Base-by-base conservation (phyloP, 306 rosid genomes). In the Pyrus betulifolia region DNA sequence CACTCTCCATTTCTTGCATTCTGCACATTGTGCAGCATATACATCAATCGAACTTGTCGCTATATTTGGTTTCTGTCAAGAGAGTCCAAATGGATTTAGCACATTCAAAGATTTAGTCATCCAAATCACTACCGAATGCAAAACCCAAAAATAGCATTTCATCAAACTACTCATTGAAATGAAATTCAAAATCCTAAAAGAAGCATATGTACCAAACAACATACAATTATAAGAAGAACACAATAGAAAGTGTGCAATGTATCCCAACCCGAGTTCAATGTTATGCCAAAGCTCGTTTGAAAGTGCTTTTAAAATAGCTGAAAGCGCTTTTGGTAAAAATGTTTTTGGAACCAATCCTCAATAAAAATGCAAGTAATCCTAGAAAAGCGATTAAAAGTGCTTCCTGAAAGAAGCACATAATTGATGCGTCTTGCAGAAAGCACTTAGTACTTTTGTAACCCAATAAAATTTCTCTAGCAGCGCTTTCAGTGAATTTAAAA, bases 1-100 rank as follows among this genome's bases (percentile, higher is more conserved):
- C 85, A 91, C 87, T 83, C 99, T 87, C 99, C 99, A 93, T 84
- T 93, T 96, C 67, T 73, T 38, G 91, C 98, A 93, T 42, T 69
- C 49, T 9, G 82, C 83, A 80, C 99, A 96, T 52, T 96, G 97
- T 0, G 84, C 96, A 15, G 98, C 98, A 69, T 79, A 92, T 35
- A 84, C 12, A 84, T 84, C 92, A 58, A 93, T 71, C 11, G 96
- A 88, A 52, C 90, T 83, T 59, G 73, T 83, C 19, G 28, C 62
- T 4, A 44, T 1, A 44, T 72, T 18, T 35, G 75, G 6, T 65
- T 83, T 87, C 93, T 84, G 87, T 69, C 74, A 79, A 77, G 77
- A 76, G 68, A 88, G 81, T 76, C 42, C 59, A 76, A 67, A 81
- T 76, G 28, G 27, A 71, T 30, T 69, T 15, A 82, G 60, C 59